Conservation (phyloP, 805 yeast species). For the Yamadazyma sp. region DNA sequence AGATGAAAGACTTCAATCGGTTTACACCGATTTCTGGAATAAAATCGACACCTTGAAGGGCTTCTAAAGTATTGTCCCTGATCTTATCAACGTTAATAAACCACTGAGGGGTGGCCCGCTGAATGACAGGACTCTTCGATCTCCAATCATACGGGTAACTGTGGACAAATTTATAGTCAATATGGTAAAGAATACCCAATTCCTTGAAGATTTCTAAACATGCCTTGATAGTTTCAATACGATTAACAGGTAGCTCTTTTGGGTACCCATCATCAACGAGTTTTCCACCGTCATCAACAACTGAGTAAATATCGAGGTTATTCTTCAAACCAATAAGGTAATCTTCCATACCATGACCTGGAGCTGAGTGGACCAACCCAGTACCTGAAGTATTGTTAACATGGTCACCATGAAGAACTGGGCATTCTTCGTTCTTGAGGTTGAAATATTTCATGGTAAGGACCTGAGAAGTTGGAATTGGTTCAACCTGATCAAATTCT, state of each 20-base stretch:
- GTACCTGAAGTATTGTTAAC: slow-evolving; percentile 85
- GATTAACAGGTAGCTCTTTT: slow-evolving; percentile 37
- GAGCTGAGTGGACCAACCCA: slow-evolving; percentile 95
- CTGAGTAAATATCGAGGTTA: slow-evolving; percentile 62
- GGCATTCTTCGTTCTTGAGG: slow-evolving; percentile 39
- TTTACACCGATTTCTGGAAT: slow-evolving; percentile 71
- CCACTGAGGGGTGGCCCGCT: slow-evolving; percentile 96
- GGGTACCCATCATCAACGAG: slow-evolving; percentile 54
- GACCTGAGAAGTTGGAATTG: slow-evolving; percentile 5
- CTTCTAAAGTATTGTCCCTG: slow-evolving; percentile 58
- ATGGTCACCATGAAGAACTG: slow-evolving; percentile 76
- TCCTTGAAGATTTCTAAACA: slow-evolving; percentile 55
- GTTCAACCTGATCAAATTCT: not conserved
- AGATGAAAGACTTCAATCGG: slow-evolving; percentile 70
- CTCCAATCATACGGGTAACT: slow-evolving; percentile 98
- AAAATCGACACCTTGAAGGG: slow-evolving; percentile 65
- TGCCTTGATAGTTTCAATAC: slow-evolving; percentile 29
- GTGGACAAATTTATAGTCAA: slow-evolving; percentile 59
- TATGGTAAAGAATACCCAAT: slow-evolving; percentile 46
- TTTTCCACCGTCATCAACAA: slow-evolving; percentile 75
- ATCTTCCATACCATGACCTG: slow-evolving; percentile 97
- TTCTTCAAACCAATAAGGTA: slow-evolving; percentile 64
- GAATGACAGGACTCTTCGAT: slow-evolving; percentile 90
- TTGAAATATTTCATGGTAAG: slow-evolving; percentile 29
- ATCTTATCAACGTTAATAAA: slow-evolving; percentile 82